Evolutionary conservation across 495 filamentous ascomycete species (phyloP), one percentile per base, ranked within the genome.

Genomic region (Neurospora sp.): DNA sequence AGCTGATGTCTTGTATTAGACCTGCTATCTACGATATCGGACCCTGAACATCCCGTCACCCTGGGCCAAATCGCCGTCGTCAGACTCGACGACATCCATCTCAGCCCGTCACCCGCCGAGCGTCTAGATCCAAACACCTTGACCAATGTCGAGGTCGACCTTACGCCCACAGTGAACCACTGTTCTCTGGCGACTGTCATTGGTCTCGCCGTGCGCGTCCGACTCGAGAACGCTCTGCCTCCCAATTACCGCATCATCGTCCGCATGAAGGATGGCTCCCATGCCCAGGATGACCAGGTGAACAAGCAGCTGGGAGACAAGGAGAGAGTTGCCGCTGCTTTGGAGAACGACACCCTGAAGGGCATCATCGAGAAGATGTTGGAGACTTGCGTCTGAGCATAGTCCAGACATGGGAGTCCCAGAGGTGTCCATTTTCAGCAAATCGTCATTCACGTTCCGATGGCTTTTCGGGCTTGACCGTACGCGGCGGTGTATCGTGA

Each of bases 91-190:
- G 96, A 99, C 79, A 98, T 98, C 77, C 84, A 88, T 74, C 90
- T 99, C 73, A 86, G 83, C 10, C 91, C 92, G 37, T 86, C 90
- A 12, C 86, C 89, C 18, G 85, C 89, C 14, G 76, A 83, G 76
- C 78, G 79, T 37, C 81, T 80, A 62, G 88, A 85, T 44, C 80
- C 83, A 44, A 78, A 84, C 66, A 78, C 82, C 20, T 76, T 89
- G 74, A 80, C 80, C 37, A 82, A 80, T 12, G 90, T 93, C 4
- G 82, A 88, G 8, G 89, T 94, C 39, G 85, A 92, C 76, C 90
- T 99, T 71, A 99, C 96, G 4, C 96, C 96, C n/a, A 99, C 96
- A 20, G 93, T 98, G 78, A 97, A 94, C 23, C 96, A 98, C 78
- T 99, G 96, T 84, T 95, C 92, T 42, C 88, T 98, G 16, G 96